phyloP scores from a whole-genome alignment of 495 filamentous ascomycete genomes.

The Podospora pseudopauciseta region DNA sequence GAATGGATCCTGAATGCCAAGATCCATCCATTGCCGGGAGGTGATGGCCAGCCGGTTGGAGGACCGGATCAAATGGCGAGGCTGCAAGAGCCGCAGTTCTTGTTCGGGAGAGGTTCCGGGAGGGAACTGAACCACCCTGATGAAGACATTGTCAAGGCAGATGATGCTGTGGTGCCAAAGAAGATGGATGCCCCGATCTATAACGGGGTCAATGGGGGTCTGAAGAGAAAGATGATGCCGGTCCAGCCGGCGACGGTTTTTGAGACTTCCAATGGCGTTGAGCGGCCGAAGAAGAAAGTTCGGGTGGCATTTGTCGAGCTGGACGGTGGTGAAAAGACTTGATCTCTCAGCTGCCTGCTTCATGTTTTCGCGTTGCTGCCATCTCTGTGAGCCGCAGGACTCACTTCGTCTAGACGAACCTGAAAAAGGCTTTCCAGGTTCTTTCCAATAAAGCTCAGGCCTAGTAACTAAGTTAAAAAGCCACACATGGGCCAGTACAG shows the following conservation, averaged over 20 bases:
- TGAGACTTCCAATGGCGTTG: neutral
- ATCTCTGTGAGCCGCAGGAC: neutral
- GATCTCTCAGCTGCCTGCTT: neutral
- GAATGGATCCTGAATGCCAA: conserved; percentile 71
- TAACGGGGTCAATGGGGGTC: neutral
- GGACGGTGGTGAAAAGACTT: neutral
- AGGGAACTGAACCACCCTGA: conserved; percentile 32
- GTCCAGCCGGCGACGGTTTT: neutral
- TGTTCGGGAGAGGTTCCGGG: conserved; percentile 56
- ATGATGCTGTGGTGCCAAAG: neutral
- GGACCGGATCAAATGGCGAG: conserved; percentile 54
- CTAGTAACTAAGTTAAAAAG: neutral
- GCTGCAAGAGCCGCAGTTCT: conserved; percentile 49
- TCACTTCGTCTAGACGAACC: neutral
- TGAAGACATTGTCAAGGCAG: conserved; percentile 30
- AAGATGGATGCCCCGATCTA: neutral
- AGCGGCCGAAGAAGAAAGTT: neutral
- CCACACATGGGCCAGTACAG: neutral
- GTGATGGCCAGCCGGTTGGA: conserved; percentile 21
- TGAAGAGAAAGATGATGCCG: neutral
- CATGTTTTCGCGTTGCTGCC: neutral
- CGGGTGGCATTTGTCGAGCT: neutral
- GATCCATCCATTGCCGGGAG: conserved; percentile 57
- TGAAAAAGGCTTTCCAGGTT: neutral
- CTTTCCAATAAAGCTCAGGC: neutral